Conservation (phyloP, 2,329 filamentous ascomycete genomes). For the Neoascochyta sp. region DNA sequence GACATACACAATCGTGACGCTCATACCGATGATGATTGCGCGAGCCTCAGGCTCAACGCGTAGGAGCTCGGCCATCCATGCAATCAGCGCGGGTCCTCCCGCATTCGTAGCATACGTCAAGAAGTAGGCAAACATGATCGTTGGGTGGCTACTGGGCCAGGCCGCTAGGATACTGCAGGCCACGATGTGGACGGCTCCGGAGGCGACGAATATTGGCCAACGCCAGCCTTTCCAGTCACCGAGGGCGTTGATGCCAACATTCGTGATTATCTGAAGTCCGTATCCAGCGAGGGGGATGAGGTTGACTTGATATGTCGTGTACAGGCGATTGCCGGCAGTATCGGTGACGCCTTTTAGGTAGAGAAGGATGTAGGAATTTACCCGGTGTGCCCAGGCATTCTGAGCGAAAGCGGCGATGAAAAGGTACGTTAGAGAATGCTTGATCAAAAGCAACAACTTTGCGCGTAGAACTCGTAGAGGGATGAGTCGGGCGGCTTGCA, state of each 20-base stretch:
- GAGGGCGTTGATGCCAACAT: constrained; percentile 9
- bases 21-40: constrained; percentile 8
- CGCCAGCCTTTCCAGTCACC: constrained; percentile 10
- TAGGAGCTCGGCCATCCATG: constrained; percentile 10
- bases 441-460: constrained; percentile 5
- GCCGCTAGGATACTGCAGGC: constrained; percentile 6
- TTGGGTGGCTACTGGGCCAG: constrained; percentile 4
- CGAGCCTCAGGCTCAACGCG: constrained; percentile 10
- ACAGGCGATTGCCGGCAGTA: constrained; percentile 4
- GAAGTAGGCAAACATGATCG: constrained; percentile 11
- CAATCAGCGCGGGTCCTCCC: constrained; percentile 6
- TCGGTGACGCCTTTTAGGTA: constrained; percentile 9
- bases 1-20: constrained; percentile 6
- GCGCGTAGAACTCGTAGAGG: constrained; percentile 2
- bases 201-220: constrained; percentile 8
- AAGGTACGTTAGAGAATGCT: constrained; percentile 7
- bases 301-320: constrained; percentile 11
- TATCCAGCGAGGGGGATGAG: constrained; percentile 12
- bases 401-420: constrained; percentile 9
- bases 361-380: constrained; percentile 10
- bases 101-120: constrained; percentile 9
- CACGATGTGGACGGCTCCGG: constrained; percentile 3
- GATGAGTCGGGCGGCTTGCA: constrained; percentile 6
- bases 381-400: constrained; percentile 11
- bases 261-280: constrained; percentile 5